These are phyloP conservation scores for Talaromyces sp. DNA, from an alignment of 2,329 filamentous ascomycete species.

Conservation along the genomic window DNA sequence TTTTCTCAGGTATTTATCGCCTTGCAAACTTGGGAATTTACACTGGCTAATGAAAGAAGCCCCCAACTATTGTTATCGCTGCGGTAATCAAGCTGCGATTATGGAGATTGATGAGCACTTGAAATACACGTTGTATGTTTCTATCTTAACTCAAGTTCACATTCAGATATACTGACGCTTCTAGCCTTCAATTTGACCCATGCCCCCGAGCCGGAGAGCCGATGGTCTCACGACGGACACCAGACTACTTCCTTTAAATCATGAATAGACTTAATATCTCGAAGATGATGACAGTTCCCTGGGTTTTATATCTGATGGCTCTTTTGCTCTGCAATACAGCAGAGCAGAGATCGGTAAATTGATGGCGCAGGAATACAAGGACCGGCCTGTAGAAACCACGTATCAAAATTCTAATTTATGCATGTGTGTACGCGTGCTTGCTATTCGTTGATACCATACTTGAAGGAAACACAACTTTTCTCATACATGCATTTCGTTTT, in stretches of 20 bases:
- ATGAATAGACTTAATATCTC: conserved; percentile 19
- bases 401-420: conserved; percentile 5
- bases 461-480: background rate
- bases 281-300: conserved; percentile 7
- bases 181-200: conserved; percentile 95
- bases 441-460: conserved; percentile 6
- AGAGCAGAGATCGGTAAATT: background rate
- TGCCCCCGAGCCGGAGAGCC: conserved; percentile 96
- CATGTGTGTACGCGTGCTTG: conserved; percentile 3
- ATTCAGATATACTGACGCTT: conserved; percentile 5
- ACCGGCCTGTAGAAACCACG: conserved; percentile 3
- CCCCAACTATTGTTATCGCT: conserved; percentile 96
- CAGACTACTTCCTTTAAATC: conserved; percentile 91
- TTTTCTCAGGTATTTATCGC: conserved; percentile 71
- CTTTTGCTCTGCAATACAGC: conserved; percentile 1
- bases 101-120: conserved; percentile 99
- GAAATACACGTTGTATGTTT: conserved; percentile 96
- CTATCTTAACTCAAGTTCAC: background rate
- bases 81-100: conserved; percentile 98
- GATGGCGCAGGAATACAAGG: conserved; percentile 3
- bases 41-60: conserved; percentile 40
- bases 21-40: background rate
- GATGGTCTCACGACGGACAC: conserved; percentile 95
- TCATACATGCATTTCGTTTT: conserved; percentile 3
- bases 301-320: conserved; percentile 8